phyloP scores from a whole-genome alignment of 441 rosid species.

The Metrosideros polymorpha region DNA sequence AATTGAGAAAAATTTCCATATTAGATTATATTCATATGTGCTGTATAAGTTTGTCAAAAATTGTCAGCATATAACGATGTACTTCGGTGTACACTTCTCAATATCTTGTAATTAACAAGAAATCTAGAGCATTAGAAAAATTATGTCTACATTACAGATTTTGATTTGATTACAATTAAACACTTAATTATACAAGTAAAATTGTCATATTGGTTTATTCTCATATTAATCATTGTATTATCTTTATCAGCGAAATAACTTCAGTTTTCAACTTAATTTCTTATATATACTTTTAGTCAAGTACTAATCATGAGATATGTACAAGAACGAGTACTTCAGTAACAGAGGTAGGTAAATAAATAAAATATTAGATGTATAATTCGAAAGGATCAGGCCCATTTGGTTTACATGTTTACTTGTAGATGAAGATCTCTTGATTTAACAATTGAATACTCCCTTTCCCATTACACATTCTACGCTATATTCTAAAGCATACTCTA shows the following conservation, averaged over 20 bases:
- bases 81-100: background rate
- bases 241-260: background rate
- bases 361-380: background rate
- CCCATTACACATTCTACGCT: background rate
- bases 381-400: background rate
- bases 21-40: background rate
- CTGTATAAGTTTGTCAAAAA: background rate
- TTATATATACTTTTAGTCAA: background rate
- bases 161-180: background rate
- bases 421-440: background rate
- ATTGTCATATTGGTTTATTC: background rate
- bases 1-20: background rate
- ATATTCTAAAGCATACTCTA: background rate
- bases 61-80: background rate
- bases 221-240: background rate
- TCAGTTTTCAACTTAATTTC: background rate
- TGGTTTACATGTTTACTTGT: background rate
- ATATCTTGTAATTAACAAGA: background rate
- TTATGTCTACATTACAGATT: background rate
- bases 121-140: background rate
- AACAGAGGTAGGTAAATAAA: background rate
- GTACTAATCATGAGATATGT: background rate
- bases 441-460: background rate
- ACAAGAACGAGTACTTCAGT: background rate
- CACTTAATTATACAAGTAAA: background rate